Evolutionary conservation across 345 rosid genomes (phyloP), one percentile per base, ranked within the genome.

Genomic region (Sonneratia caseolaris): DNA sequence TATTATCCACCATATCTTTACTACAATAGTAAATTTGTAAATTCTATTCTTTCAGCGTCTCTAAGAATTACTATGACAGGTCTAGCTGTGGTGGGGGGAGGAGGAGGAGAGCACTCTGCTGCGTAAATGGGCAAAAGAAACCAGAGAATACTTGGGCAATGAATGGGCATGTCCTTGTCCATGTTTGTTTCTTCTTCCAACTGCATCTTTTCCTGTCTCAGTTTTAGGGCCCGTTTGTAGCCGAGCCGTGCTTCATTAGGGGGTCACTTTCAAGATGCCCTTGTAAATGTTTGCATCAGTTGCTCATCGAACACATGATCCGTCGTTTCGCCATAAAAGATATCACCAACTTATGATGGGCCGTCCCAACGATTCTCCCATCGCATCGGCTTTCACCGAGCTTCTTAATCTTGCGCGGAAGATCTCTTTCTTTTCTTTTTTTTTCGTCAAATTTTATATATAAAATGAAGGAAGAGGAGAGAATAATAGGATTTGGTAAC

Each of bases 211-310:
- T 36, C 35, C 19, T 56, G 51, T 56, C 72, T 22, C 37, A 62
- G 32, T 62, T 12, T 27, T 62, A 14, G 27, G 11, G 38, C 66
- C 66, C 4, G 3, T 62, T 62, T 62, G 66, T 27, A 35, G 66
- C 66, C 78, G 19, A 43, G 68, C 3, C 27, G 55, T 77, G 84
- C 78, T 79, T 76, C 40, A 83, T 79, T 80, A 77, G 53, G 67
- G 59, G 22, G 83, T 83, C 82, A 14, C 74, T 77, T 69, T 79
- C 82, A 11, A 10, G 12, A 5, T 66, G 36, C 64, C 70, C 73
- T 72, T 71, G 68, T 48, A 22, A 3, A 69, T 57, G 70, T 75
- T 68, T 70, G 75, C 72, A 43, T 32, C 38, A n/a, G 35, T 24
- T 62, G 3, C 37, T 62, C 66, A 11, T 62, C 66, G 14, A 47